A percentile compares a stretch with the other conserved stretches of the same genome.
Conservation (phyloP, 192 early-diverging fungal species). For the Backusella morwellensis region DNA sequence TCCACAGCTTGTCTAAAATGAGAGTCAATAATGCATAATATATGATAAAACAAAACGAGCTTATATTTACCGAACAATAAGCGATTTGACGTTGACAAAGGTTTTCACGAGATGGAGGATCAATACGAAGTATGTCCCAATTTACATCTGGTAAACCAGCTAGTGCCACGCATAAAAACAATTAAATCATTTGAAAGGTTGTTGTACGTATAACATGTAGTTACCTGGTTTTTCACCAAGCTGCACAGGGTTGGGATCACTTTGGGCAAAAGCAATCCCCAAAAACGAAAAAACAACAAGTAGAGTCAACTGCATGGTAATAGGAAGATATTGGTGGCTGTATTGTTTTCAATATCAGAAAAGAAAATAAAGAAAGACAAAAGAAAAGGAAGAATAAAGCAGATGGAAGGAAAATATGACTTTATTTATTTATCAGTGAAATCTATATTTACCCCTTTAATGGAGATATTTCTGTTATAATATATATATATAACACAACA, state of each 20-base stretch:
- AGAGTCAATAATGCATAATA: background rate
- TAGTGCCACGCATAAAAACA: background rate
- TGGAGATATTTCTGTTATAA: background rate
- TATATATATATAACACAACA: background rate
- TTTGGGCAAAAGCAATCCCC: background rate
- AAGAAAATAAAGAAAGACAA: background rate
- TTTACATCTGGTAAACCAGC: conserved; percentile 15
- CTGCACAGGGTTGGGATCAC: background rate
- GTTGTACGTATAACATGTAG: background rate
- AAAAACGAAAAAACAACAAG: background rate
- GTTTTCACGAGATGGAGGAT: conserved; percentile 19
- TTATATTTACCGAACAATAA: conserved; percentile 29
- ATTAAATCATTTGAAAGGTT: background rate
- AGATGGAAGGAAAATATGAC: background rate
- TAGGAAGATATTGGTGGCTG: background rate
- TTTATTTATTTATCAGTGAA: conserved; percentile 4
- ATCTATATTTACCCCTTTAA: background rate
- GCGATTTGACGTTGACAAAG: conserved; percentile 25
- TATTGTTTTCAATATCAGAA: background rate
- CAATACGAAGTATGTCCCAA: conserved; percentile 26
- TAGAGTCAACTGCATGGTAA: background rate
- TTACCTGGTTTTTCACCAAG: background rate
- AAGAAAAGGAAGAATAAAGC: background rate
- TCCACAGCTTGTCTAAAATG: conserved; percentile 24
- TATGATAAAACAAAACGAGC: background rate